Percentiles rank a stretch among this genome's conserved stretches.
Evolutionary conservation across 306 rosid species (phyloP).

Genomic region (Prunus persica): Prunus_persica_NCBIv2 NC_034009.1:25946501-25947000

Average conservation of each 20-base stretch:
- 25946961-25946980: not conserved
- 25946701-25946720: not conserved
- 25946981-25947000: not conserved
- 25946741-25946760: not conserved
- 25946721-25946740: not conserved
- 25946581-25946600: slow-evolving; percentile 4
- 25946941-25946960: too few species aligned
- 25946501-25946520: slow-evolving; percentile 76
- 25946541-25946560: slow-evolving; percentile 98
- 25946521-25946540: slow-evolving; percentile 76
- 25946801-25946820: not conserved
- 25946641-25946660: too few species aligned
- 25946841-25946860: not conserved
- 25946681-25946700: not conserved
- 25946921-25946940: not conserved
- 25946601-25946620: not conserved
- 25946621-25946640: not conserved
- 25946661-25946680: not conserved
- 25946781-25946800: not conserved
- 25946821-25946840: not conserved
- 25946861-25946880: not conserved
- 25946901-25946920: not conserved
- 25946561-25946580: slow-evolving; percentile 87
- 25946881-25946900: too few species aligned
- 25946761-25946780: not conserved